Percentiles rank a stretch among this genome's conserved stretches.
These are phyloP conservation scores for Erythrophleum ivorense DNA, from an alignment of 331 rosid genomes.

Conservation along the genomic window DNA sequence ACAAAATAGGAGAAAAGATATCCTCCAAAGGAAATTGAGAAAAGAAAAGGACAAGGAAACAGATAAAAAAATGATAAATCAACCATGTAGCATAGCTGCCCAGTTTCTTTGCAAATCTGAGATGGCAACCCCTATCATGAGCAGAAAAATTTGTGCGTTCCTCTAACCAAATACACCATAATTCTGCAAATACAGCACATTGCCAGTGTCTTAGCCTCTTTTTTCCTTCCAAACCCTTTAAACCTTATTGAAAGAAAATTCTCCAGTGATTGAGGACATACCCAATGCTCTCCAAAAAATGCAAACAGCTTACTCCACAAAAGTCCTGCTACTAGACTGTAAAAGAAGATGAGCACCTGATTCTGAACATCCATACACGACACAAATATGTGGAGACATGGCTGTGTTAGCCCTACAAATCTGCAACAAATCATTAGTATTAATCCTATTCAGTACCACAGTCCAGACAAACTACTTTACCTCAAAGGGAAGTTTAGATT, in stretches of 20 bases:
- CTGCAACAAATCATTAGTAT: not conserved
- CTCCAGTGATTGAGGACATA: not conserved
- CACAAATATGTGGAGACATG: not conserved
- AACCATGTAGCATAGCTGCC: too few relatives aligned
- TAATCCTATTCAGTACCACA: not conserved
- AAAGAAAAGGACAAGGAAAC: too few relatives aligned
- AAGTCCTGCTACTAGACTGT: not conserved
- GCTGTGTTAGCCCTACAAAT: not conserved
- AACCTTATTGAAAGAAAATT: not conserved
- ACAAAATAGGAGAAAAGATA: too few relatives aligned
- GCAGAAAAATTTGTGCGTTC: not conserved
- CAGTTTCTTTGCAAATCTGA: too few relatives aligned
- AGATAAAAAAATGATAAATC: too few relatives aligned
- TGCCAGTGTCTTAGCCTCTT: not conserved
- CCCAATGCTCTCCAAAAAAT: not conserved
- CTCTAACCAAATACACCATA: not conserved
- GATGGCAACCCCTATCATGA: too few relatives aligned
- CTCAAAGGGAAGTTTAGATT: not conserved
- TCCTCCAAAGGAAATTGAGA: too few relatives aligned
- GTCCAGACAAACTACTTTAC: not conserved
- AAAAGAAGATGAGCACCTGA: not conserved
- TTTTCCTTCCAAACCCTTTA: not conserved
- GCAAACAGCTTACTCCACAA: not conserved
- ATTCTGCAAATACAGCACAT: not conserved
- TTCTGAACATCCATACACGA: not conserved